Evolutionary conservation across 2,329 filamentous ascomycete species (phyloP), one percentile per base, ranked within the genome.

Genomic region (Aureobasidium melanogenum): DNA sequence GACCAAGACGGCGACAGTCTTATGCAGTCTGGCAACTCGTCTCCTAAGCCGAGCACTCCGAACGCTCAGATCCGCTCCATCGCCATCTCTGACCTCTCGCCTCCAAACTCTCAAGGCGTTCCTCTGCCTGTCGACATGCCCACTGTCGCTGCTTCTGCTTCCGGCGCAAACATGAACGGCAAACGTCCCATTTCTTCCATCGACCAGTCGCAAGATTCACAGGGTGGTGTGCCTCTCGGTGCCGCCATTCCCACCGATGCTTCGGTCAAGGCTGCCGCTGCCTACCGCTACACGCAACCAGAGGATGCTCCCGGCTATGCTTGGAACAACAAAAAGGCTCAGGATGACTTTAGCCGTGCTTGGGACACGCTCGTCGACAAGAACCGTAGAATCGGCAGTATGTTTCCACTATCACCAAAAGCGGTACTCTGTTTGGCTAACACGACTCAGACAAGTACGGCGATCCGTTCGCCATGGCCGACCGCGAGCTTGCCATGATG

Each of bases 321-420:
- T 9, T 85, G 82, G 81, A 76, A 76, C 65, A 82, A 76, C 64
- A 82, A 80, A 70, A 84, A 83, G 67, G 79, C 81, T 5, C 70
- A 78, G 63, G 83, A 85, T 63, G 83, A 85, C 60, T 80, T 76
- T 65, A 72, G 77, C 46, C 74, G 80, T 28, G 79, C 78, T 19
- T 75, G 76, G 74, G 77, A 79, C 30, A 68, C 67, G 64, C 66
- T 85, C 50, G 67, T 82, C 52, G 81, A 85, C 68, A 76, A 75
- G 66, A 77, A 81, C 22, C 43, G 38, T 3, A 67, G 67, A 63
- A 63, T 74, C n/a, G 66, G 66, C 60, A 68, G 72, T 73, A 63
- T 63, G 70, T 34, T 67, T 44, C 26, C 19, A 2, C 1, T 14
- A 28, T 32, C 24, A 1, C 19, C 7, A 5, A 32, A 2, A 22